Base-by-base conservation (phyloP, 2,329 filamentous ascomycete genomes). In the Aspergillus costaricaensis region DNA sequence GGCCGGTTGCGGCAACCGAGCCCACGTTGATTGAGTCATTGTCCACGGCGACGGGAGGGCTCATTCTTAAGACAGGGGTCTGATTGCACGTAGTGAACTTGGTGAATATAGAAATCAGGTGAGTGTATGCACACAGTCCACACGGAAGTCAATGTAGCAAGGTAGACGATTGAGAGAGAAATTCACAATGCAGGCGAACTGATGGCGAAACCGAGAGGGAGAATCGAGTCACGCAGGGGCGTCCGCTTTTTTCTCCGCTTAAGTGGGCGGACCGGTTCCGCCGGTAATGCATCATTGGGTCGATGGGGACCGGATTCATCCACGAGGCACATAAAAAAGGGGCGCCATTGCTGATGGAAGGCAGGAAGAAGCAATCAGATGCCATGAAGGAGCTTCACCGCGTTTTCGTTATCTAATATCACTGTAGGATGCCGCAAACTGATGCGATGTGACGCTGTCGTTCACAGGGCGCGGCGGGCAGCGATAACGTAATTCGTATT, bases 341-440 rank as follows among this genome's bases (percentile, higher is more conserved):
- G 43, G 8, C 27, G 10, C 41, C 41, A 44, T 14, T 21, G 41
- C 41, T 30, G 47, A 56, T 56, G 32, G 32, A 38, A 48, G 48
- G 41, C 12, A 4, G n/a, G 25, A 25, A 44, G 17, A n/a, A 27
- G 32, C 21, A 17, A 27, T 19, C 23, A 15, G 14, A n/a, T 39
- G 19, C 44, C n/a, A 44, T 25, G 41, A 14, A 27, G 14, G 21
- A 54, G 38, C 41, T 59, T 56, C 47, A 59, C 44, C 43, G 43
- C 38, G 58, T 67, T 68, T 67, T 59, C 57, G 55, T 68, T 68
- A 66, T 68, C 65, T 67, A 67, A 68, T 67, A 57, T 55, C 41
- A 4, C 23, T 17, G 27, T n/a, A 49, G 23, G 38, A 49, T 38
- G 21, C 39, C 14, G 25, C 32, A 8, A 48, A 47, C 25, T 38